Percentiles rank a stretch among this genome's conserved stretches.
Conservation (phyloP, 352 stramenopile species). For the Globisporangium carolinianum region DNA sequence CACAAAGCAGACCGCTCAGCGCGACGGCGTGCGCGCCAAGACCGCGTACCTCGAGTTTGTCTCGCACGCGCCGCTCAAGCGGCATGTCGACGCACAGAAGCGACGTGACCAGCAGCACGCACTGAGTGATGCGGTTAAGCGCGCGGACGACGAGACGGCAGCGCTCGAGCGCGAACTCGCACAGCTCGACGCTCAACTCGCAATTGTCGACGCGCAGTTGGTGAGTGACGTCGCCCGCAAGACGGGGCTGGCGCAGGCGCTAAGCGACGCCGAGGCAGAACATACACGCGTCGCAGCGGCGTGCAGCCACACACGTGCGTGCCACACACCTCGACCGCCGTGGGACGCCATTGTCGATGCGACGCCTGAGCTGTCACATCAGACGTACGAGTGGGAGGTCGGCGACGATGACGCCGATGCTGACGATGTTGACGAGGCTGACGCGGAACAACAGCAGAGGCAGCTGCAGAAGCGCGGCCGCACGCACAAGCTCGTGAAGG, state of each 20-base stretch:
- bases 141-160: conserved; percentile 34
- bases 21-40: conserved; percentile 41
- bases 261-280: conserved; percentile 18
- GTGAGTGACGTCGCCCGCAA: conserved; percentile 23
- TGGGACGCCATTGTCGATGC: conserved; percentile 55
- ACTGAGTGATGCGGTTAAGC: conserved; percentile 18
- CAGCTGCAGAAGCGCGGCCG: conserved; percentile 2
- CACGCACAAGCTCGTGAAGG: conserved; percentile 52
- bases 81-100: conserved; percentile 60
- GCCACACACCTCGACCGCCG: conserved; percentile 59
- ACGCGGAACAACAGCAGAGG: background rate
- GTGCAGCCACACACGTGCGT: conserved; percentile 28
- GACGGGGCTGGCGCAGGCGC: conserved; percentile 7
- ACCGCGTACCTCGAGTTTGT: conserved; percentile 53
- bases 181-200: conserved; percentile 25
- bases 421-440: background rate
- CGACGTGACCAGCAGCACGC: conserved; percentile 36
- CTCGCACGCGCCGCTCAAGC: conserved; percentile 44
- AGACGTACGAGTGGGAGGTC: conserved; percentile 46
- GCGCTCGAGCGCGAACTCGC: conserved; percentile 34
- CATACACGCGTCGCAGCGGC: conserved; percentile 21
- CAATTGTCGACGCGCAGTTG: conserved; percentile 31
- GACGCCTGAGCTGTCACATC: conserved; percentile 54
- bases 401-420: conserved; percentile 6
- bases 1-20: conserved; percentile 25